Base-by-base conservation (phyloP, 192 early-diverging fungal genomes). In the Gamsiella multidivaricata region DNA sequence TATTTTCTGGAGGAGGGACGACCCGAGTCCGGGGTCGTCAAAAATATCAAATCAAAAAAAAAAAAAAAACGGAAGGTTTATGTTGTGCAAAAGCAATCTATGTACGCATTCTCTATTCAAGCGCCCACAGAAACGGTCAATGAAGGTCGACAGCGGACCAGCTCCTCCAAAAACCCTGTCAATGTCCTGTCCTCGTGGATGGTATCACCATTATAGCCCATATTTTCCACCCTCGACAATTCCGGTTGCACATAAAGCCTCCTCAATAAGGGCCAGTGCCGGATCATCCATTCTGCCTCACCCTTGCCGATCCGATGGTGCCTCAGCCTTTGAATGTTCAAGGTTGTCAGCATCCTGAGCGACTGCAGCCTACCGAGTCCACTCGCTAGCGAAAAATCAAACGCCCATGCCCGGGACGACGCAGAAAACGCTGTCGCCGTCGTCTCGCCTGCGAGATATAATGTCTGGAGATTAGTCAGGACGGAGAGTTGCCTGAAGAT, bases 401-500 rank as follows among this genome's bases (percentile, higher is more conserved):
- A 73, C 22, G 46, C 55, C 66, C 66, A 60, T 14, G 31, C 45
- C 10, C n/a, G 34, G 17, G 60, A 62, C 3, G 22, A 2, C 2
- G 15, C n/a, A 9, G 54, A 34, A 51, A 37, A n/a, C 3, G 17
- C 3, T 2, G 17, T 23, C 0, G 17, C n/a, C 3, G 42, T 22
- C 1, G 50, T 7, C 26, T 71, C 64, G 32, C 72, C 65, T 26
- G 41, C 64, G 12, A 75, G 59, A 39, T 47, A 18, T 2, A 75
- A 32, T 3, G 17, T 41, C 12, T 23, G 22, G 6, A 75, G 57
- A 6, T 54, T 12, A 31, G 63, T 61, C 9, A 75, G 37, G 7
- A 9, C 23, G 1, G 64, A 37, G 5, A 75, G 58, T n/a, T 67
- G 72, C 14, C 33, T 22, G 36, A 61, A 75, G n/a, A 75, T 67